Evolutionary conservation across 129 eudicot species (phyloP).

Genomic region (Lactuca sativa): DNA sequence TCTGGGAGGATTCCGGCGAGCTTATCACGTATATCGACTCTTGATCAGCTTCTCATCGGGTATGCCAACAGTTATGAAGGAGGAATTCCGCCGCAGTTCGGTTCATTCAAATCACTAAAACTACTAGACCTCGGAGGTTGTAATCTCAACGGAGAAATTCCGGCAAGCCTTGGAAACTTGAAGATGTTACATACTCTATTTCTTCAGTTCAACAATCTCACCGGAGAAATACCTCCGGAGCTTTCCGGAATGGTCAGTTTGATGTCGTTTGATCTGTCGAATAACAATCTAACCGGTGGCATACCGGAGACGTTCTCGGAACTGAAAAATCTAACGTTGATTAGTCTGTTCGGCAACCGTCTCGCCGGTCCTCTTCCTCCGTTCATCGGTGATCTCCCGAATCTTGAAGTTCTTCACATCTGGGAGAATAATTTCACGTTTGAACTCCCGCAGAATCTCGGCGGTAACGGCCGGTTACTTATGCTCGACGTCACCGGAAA

Average conservation of each 20-base stretch:
- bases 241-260: slow-evolving; percentile 50
- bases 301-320: slow-evolving; percentile 57
- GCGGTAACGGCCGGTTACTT: slow-evolving; percentile 54
- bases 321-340: slow-evolving; percentile 58
- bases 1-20: slow-evolving; percentile 66
- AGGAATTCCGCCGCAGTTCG: slow-evolving; percentile 82
- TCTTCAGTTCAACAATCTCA: slow-evolving; percentile 57
- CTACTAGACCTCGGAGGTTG: slow-evolving; percentile 53
- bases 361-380: slow-evolving; percentile 70
- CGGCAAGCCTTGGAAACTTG: slow-evolving; percentile 56
- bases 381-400: slow-evolving; percentile 71
- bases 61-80: slow-evolving; percentile 58
- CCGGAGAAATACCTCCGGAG: slow-evolving; percentile 68
- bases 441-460: slow-evolving; percentile 66
- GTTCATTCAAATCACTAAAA: slow-evolving; percentile 36
- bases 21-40: slow-evolving; percentile 46
- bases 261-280: slow-evolving; percentile 72
- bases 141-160: slow-evolving; percentile 73
- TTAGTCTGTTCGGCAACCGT: slow-evolving; percentile 57
- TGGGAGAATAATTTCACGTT: slow-evolving; percentile 88
- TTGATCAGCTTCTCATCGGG: slow-evolving; percentile 46
- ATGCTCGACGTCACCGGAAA: slow-evolving; percentile 59
- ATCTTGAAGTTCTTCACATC: slow-evolving; percentile 66
- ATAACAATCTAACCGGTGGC: slow-evolving; percentile 56
- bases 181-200: slow-evolving; percentile 60